Evolutionary conservation across 352 stramenopile genomes (phyloP), one percentile per base, ranked within the genome.

Genomic region (Globisporangium radiosum): DNA sequence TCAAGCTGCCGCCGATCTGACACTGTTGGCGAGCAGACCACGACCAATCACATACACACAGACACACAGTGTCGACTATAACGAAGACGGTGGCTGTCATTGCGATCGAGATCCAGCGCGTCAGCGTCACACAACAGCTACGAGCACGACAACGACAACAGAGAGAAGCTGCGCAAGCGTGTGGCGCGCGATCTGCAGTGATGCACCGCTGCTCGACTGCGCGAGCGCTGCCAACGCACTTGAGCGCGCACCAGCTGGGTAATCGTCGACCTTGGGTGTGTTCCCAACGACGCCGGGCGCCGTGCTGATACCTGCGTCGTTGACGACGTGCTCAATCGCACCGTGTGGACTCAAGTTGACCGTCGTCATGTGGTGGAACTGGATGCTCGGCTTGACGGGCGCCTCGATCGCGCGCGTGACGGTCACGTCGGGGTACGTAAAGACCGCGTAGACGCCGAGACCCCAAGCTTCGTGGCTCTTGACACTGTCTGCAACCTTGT

Each of bases 1-100:
- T 78, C 6, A 65, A 64, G 33, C 42, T 73, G n/a, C 63, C 62
- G 1, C 63, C 64, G 4, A 43, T 43, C 39, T 43, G 39, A 43
- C 39, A 5, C 25, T 25, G 25, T 25, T 25, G 25, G 25, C 25
- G 0, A 25, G 25, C 25, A 25, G 25, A 25, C 25, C 25, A 25
- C 25, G 25, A 25, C 25, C 25, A 25, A 25, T 25, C 25, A 2
- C 25, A 25, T 25, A 2, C 25, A 25, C 25, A 25, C 25, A 25
- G 25, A 25, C 25, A 25, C 25, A 25, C 25, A 25, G 25, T 25
- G 25, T 25, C 25, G 25, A 25, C 25, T 1, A 3, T 25, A 43
- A 10, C 39, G 39, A 7, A 43, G 39, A 10, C 39, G 39, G 39
- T 43, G 10, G 39, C 39, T 7, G 39, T 1, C 39, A 43, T 43